These are phyloP conservation scores for Candida railenensis DNA, from an alignment of 805 yeast genomes.

Conservation along the genomic window DNA sequence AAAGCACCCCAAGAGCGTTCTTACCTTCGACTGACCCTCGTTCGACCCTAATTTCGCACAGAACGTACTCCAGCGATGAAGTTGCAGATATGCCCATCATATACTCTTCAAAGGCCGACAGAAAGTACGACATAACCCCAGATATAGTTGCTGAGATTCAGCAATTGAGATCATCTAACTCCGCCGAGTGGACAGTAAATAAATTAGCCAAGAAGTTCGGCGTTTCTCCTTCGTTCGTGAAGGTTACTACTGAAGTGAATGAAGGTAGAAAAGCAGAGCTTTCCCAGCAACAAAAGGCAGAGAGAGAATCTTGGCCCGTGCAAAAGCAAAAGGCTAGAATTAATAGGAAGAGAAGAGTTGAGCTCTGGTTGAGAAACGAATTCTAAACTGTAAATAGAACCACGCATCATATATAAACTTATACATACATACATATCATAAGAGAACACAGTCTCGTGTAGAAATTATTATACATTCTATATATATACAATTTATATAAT, in stretches of 20 bases:
- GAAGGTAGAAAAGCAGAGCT: conserved; percentile 42
- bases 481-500: neutral
- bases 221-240: conserved; percentile 41
- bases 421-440: neutral
- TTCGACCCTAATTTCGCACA: conserved; percentile 32
- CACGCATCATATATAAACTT: neutral
- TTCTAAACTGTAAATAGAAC: conserved; percentile 19
- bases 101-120: conserved; percentile 34
- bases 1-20: conserved; percentile 69
- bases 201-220: conserved; percentile 59
- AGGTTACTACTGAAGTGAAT: conserved; percentile 44
- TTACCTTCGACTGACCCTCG: conserved; percentile 64
- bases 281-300: conserved; percentile 43
- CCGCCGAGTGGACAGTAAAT: conserved; percentile 61
- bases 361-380: conserved; percentile 64
- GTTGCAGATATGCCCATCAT: conserved; percentile 42
- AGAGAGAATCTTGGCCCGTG: conserved; percentile 50
- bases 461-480: conserved; percentile 1
- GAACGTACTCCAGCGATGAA: conserved; percentile 30
- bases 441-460: neutral
- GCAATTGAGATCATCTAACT: conserved; percentile 54
- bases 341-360: conserved; percentile 59
- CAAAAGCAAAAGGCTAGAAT: conserved; percentile 47
- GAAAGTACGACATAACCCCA: conserved; percentile 55
- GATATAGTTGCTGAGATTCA: conserved; percentile 58